Evolutionary conservation across 2,329 filamentous ascomycete genomes (phyloP).

Genomic region (Bipolaris cookei): DNA sequence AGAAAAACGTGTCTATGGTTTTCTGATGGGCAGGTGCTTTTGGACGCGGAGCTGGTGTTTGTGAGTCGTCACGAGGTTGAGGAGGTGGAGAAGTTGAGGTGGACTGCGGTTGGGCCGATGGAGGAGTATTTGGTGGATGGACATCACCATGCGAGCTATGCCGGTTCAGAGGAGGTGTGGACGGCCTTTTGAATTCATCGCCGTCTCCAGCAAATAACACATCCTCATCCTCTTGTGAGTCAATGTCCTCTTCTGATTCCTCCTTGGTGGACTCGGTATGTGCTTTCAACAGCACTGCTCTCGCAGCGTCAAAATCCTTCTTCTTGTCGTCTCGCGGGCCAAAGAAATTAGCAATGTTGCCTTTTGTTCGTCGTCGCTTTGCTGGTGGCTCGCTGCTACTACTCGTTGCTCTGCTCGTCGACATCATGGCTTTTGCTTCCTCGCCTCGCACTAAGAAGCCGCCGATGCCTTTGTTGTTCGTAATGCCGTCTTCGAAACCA

Average conservation of each 20-base stretch:
- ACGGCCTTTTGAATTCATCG: conserved; percentile 21
- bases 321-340: conserved; percentile 39
- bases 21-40: conserved; percentile 27
- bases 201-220: conserved; percentile 19
- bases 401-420: conserved; percentile 18
- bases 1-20: conserved; percentile 55
- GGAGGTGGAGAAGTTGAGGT: conserved; percentile 10
- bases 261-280: conserved; percentile 37
- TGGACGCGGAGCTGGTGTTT: conserved; percentile 1
- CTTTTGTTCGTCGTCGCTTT: conserved; percentile 43
- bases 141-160: conserved; percentile 19
- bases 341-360: conserved; percentile 49
- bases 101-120: conserved; percentile 41
- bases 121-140: conserved; percentile 32
- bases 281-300: conserved; percentile 37
- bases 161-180: conserved; percentile 17
- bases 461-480: conserved; percentile 84
- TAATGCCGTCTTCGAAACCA: conserved; percentile 89
- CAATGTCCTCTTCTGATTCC: conserved; percentile 31
- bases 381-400: conserved; percentile 31
- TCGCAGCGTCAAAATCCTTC: conserved; percentile 43
- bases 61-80: conserved; percentile 4
- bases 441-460: conserved; percentile 77
- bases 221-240: conserved; percentile 23
- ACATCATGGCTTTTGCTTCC: conserved; percentile 58